Evolutionary conservation across 2,329 filamentous ascomycete species (phyloP).

Genomic region (Pseudogymnoascus sp.): DNA sequence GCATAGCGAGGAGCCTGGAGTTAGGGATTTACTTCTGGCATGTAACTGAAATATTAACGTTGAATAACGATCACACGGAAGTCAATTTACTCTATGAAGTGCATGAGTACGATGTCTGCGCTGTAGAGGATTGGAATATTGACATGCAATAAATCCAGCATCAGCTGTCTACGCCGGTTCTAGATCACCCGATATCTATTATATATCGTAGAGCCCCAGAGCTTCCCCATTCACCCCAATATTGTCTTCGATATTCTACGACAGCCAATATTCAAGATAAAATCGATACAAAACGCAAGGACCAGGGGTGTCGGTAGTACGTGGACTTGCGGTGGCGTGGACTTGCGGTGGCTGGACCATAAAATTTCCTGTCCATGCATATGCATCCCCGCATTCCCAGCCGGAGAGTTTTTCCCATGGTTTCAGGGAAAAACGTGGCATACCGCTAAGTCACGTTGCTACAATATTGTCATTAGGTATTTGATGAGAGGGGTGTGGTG

Average conservation of each 20-base stretch:
- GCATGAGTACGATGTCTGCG: not conserved
- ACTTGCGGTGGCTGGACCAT: not conserved
- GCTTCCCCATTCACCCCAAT: not conserved
- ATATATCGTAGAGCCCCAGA: not conserved
- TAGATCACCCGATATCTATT: not conserved
- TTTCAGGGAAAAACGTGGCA: not conserved
- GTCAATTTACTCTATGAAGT: not conserved
- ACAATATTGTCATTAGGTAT: not conserved
- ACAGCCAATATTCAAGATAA: not conserved
- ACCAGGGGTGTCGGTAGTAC: not conserved
- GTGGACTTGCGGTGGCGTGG: not conserved
- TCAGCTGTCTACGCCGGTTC: not conserved
- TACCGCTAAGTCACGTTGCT: not conserved
- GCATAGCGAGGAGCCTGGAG: conserved; percentile 12
- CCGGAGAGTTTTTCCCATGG: not conserved
- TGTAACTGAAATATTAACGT: conserved; percentile 4
- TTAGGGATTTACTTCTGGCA: conserved; percentile 1
- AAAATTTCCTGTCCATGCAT: not conserved
- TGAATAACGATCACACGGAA: not conserved
- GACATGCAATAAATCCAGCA: not conserved
- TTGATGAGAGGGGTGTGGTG: not conserved
- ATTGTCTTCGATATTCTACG: not conserved
- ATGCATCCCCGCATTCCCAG: not conserved
- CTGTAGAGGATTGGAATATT: not conserved
- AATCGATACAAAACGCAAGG: not conserved